These are phyloP conservation scores for Penicillium sp. DNA, from an alignment of 2,329 filamentous ascomycete genomes.

Conservation along the genomic window DNA sequence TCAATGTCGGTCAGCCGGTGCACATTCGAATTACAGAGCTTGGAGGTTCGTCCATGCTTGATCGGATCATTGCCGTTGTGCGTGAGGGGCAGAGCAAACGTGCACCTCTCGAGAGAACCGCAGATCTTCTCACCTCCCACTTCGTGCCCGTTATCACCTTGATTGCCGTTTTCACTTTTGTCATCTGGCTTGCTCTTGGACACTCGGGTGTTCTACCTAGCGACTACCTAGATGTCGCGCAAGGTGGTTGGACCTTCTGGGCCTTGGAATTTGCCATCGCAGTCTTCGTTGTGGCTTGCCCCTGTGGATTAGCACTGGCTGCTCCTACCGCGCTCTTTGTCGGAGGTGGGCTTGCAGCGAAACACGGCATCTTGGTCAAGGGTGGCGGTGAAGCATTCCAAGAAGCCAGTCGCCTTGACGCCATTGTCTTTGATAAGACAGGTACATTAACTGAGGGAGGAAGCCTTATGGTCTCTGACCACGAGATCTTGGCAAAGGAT, in stretches of 20 bases:
- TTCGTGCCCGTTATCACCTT: conserved; percentile 49
- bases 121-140: conserved; percentile 47
- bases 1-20: conserved; percentile 47
- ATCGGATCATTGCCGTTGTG: conserved; percentile 48
- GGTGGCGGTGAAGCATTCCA: conserved; percentile 83
- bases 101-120: conserved; percentile 47
- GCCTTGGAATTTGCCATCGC: conserved; percentile 67
- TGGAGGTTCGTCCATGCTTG: conserved; percentile 48
- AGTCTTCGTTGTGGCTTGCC: conserved; percentile 82
- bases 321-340: conserved; percentile 84
- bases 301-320: conserved; percentile 78
- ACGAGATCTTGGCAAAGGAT: conserved; percentile 40
- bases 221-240: conserved; percentile 49
- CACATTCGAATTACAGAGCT: conserved; percentile 43
- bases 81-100: conserved; percentile 49
- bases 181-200: conserved; percentile 46
- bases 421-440: conserved; percentile 84
- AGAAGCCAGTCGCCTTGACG: conserved; percentile 71
- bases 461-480: conserved; percentile 54
- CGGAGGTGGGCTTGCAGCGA: conserved; percentile 72
- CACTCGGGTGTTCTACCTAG: conserved; percentile 41
- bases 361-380: conserved; percentile 74
- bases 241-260: conserved; percentile 51
- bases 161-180: conserved; percentile 45
- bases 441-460: conserved; percentile 70